phyloP scores from a whole-genome alignment of 148 eudicot species.

The Camellia lanceoleosa region DNA sequence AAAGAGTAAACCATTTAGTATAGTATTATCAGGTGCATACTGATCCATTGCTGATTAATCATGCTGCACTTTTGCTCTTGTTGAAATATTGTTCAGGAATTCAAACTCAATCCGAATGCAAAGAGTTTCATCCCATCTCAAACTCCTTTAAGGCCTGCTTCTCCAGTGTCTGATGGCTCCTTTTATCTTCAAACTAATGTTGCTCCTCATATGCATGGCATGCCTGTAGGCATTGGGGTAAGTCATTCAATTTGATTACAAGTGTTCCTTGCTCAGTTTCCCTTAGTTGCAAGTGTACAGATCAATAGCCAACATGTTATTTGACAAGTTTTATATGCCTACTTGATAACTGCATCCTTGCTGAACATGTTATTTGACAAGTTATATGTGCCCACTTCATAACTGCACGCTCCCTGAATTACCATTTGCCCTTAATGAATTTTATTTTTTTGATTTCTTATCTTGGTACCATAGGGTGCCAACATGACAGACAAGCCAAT shows the following conservation, averaged over 20 bases:
- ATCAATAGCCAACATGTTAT: neutral
- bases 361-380: neutral
- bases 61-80: neutral
- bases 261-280: neutral
- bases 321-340: slow-evolving; percentile 4
- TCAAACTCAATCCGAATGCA: slow-evolving; percentile 85
- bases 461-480: neutral
- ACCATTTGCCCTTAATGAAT: neutral
- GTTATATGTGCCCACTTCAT: neutral
- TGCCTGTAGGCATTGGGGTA: too few relatives aligned
- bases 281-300: neutral
- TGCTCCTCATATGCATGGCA: slow-evolving; percentile 74
- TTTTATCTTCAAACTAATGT: slow-evolving; percentile 67
- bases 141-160: slow-evolving; percentile 68
- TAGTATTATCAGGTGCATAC: neutral
- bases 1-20: too few relatives aligned
- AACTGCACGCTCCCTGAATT: neutral
- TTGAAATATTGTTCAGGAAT: slow-evolving; percentile 63
- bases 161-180: slow-evolving; percentile 79
- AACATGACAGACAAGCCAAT: neutral
- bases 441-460: neutral
- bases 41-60: neutral
- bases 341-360: neutral
- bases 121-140: slow-evolving; percentile 75
- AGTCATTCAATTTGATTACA: slow-evolving; percentile 28